phyloP scores from a whole-genome alignment of 192 early-diverging fungal genomes.

The Dimargaris verticillata region DNA sequence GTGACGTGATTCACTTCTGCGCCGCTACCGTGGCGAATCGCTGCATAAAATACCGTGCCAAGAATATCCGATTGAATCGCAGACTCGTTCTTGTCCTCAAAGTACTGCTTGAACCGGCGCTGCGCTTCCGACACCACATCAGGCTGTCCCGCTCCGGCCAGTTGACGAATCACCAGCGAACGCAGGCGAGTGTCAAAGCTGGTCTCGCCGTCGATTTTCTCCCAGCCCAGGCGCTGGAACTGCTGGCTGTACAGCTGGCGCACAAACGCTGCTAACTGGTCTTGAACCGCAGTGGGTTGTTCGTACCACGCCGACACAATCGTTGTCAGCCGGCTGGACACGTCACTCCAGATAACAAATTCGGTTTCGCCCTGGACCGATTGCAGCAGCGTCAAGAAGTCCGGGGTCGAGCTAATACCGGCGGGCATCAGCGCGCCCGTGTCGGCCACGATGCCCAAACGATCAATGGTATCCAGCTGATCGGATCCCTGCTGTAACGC shows the following conservation, averaged over 20 bases:
- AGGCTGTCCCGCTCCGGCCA: constrained; percentile 38
- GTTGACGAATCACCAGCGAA: constrained; percentile 50
- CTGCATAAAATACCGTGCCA: constrained; percentile 51
- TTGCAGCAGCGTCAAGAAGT: constrained; percentile 55
- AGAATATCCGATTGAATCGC: constrained; percentile 62
- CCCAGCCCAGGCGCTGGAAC: constrained; percentile 60
- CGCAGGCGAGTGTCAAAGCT: constrained; percentile 60
- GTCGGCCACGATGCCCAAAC: constrained; percentile 72
- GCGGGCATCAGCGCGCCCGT: constrained; percentile 56
- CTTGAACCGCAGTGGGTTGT: constrained; percentile 38
- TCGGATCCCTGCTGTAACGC: constrained; percentile 28
- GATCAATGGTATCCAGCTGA: constrained; percentile 52
- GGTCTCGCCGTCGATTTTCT: constrained; percentile 48
- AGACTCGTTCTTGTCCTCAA: constrained; percentile 39
- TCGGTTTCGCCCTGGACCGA: constrained; percentile 59
- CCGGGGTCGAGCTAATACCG: constrained; percentile 59
- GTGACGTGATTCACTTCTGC: constrained; percentile 45
- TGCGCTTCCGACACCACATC: constrained; percentile 44
- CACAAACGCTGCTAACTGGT: constrained; percentile 46
- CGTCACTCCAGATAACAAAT: constrained; percentile 61
- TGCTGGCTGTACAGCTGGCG: constrained; percentile 59
- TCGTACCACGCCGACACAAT: constrained; percentile 50
- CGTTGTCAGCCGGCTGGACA: constrained; percentile 36
- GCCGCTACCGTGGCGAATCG: constrained; percentile 40
- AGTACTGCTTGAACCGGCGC: constrained; percentile 48